Evolutionary conservation across 2,329 filamentous ascomycete species (phyloP).

Genomic region (Cladophialophora yegresii): DNA sequence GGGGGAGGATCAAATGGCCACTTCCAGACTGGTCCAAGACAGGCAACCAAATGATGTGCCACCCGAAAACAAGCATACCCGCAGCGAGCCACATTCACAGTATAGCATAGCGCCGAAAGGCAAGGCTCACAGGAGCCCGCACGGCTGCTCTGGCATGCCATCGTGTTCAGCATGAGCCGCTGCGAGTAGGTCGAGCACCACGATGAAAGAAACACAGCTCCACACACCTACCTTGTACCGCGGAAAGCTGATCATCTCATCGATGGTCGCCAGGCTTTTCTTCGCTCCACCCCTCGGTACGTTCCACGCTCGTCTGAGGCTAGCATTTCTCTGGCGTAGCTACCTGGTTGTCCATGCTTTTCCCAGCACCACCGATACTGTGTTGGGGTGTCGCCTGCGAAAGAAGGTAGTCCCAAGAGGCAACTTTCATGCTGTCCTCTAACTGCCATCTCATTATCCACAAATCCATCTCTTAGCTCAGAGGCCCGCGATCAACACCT

Average conservation of each 20-base stretch:
- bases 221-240: constrained; percentile 52
- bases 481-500: neutral
- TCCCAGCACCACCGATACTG: neutral
- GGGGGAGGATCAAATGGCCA: constrained; percentile 49
- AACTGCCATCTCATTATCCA: neutral
- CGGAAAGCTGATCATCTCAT: constrained; percentile 53
- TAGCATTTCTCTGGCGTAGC: neutral
- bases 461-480: neutral
- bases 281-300: neutral
- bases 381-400: neutral
- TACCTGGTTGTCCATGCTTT: neutral
- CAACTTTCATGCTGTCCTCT: neutral
- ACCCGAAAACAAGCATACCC: neutral
- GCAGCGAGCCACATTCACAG: constrained; percentile 6
- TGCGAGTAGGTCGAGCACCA: neutral
- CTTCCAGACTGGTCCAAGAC: constrained; percentile 45
- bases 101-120: constrained; percentile 44
- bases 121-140: constrained; percentile 53
- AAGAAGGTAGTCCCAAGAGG: neutral
- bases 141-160: constrained; percentile 47
- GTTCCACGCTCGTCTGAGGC: neutral
- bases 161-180: neutral
- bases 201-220: neutral
- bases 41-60: neutral
- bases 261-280: neutral